These are phyloP conservation scores for Sporothrix schenckii DNA, from an alignment of 2,329 filamentous ascomycete species.

Conservation along the genomic window DNA sequence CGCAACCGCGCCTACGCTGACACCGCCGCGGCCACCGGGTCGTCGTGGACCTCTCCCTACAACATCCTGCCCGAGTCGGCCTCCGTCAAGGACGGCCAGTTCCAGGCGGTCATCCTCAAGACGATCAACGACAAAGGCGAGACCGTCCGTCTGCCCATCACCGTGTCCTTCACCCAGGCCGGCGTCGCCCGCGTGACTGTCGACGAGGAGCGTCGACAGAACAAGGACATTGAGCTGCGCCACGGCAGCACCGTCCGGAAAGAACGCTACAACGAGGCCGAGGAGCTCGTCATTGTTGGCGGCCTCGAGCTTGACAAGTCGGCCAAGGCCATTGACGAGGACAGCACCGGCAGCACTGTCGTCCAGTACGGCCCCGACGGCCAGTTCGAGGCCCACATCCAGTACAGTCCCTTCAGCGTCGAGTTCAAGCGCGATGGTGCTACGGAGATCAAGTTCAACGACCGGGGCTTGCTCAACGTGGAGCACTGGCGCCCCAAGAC, in stretches of 20 bases:
- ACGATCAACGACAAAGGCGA: slow-evolving; percentile 66
- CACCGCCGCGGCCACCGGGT: slow-evolving; percentile 64
- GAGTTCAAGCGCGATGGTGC: slow-evolving; percentile 83
- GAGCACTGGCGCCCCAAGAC: slow-evolving; percentile 94
- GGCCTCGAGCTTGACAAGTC: slow-evolving; percentile 72
- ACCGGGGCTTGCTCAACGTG: slow-evolving; percentile 85
- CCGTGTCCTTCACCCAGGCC: slow-evolving; percentile 84
- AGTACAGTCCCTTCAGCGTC: slow-evolving; percentile 78
- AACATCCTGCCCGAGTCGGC: slow-evolving; percentile 71
- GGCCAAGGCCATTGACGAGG: slow-evolving; percentile 72
- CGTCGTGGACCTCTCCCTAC: slow-evolving; percentile 80
- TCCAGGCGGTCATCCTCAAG: slow-evolving; percentile 83
- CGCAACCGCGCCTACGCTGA: slow-evolving; percentile 91
- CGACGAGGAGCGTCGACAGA: slow-evolving; percentile 87
- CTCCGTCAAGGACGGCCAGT: slow-evolving; percentile 74
- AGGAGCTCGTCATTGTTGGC: slow-evolving; percentile 83
- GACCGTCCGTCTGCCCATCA: slow-evolving; percentile 77
- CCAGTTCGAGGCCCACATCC: slow-evolving; percentile 80
- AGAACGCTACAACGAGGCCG: slow-evolving; percentile 91
- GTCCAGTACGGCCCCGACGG: slow-evolving; percentile 77
- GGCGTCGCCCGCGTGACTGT: slow-evolving; percentile 84
- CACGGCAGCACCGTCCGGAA: slow-evolving; percentile 84
- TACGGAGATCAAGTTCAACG: slow-evolving; percentile 85
- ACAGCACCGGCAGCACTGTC: slow-evolving; percentile 69
- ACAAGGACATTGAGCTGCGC: slow-evolving; percentile 84